A percentile compares a stretch with the other conserved stretches of the same genome.
Conservation (phyloP, 495 filamentous ascomycete genomes). For the Podospora comata region DNA sequence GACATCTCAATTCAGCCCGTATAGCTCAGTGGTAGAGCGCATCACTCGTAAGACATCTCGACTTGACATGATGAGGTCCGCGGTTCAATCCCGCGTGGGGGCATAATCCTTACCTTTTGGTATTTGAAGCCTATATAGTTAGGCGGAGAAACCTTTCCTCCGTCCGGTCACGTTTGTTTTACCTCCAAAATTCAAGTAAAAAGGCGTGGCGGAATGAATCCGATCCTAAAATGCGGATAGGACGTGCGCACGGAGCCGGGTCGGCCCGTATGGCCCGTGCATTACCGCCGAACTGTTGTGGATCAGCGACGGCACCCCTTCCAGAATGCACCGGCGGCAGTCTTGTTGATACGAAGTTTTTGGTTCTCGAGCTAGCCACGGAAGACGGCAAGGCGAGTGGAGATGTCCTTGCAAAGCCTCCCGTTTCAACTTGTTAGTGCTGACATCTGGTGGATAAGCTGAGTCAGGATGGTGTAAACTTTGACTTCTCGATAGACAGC, state of each 20-base stretch:
- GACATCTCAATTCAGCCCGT: background rate
- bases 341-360: no score
- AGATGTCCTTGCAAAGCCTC: background rate
- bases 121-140: background rate
- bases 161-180: background rate
- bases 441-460: background rate
- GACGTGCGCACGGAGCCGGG: no score
- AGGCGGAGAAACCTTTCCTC: background rate
- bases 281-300: no score
- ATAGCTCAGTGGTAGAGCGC: constrained; percentile 8
- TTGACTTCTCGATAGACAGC: no score
- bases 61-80: constrained; percentile 3
- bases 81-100: constrained; percentile 6
- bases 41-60: background rate
- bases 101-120: background rate
- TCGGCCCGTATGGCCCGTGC: no score
- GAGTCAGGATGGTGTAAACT: no score
- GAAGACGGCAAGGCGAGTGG: background rate
- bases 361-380: no score
- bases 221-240: no score
- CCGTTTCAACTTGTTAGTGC: background rate
- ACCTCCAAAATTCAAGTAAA: background rate
- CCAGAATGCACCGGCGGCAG: no score
- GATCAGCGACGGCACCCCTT: no score
- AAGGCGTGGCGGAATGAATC: background rate